Evolutionary conservation across 2,329 filamentous ascomycete genomes (phyloP).

Genomic region (Xylariaceae sp.): DNA sequence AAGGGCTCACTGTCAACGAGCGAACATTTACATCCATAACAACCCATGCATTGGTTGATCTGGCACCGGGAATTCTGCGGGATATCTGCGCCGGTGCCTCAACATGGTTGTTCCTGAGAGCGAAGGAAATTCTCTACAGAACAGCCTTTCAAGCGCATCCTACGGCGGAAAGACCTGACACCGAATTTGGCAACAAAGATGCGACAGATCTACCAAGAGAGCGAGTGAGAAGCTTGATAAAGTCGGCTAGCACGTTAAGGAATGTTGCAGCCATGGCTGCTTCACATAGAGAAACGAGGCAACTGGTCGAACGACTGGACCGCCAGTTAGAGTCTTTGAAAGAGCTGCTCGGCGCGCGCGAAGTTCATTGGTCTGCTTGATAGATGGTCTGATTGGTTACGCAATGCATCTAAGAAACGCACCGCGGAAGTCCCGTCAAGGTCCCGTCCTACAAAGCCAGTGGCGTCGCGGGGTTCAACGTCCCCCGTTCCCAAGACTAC

Average conservation of each 20-base stretch:
- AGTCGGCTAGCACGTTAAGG: conserved; percentile 8
- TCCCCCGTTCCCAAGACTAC: neutral
- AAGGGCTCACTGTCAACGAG: neutral
- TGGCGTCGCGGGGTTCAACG: neutral
- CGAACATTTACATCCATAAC: neutral
- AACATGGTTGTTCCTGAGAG: conserved; percentile 18
- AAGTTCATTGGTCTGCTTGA: neutral
- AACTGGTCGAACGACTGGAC: conserved; percentile 8
- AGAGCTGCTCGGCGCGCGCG: neutral
- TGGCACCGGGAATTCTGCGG: conserved; percentile 20
- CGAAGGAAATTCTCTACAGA: neutral
- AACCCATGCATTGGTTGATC: conserved; percentile 10
- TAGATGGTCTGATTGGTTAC: neutral
- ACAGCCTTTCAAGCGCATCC: neutral
- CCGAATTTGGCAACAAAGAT: neutral
- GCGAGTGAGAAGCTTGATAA: conserved; percentile 11
- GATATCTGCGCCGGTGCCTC: conserved; percentile 19
- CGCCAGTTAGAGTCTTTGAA: neutral
- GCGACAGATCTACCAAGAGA: neutral
- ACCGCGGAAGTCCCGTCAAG: conserved; percentile 12
- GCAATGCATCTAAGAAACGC: neutral
- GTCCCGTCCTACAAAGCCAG: neutral
- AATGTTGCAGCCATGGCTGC: conserved; percentile 11
- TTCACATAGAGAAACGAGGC: conserved; percentile 18
- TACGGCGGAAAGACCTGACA: neutral